Percentiles rank a stretch among this genome's conserved stretches.
Conservation (phyloP, 192 early-diverging fungal species). For the Physocladia obscura region DNA sequence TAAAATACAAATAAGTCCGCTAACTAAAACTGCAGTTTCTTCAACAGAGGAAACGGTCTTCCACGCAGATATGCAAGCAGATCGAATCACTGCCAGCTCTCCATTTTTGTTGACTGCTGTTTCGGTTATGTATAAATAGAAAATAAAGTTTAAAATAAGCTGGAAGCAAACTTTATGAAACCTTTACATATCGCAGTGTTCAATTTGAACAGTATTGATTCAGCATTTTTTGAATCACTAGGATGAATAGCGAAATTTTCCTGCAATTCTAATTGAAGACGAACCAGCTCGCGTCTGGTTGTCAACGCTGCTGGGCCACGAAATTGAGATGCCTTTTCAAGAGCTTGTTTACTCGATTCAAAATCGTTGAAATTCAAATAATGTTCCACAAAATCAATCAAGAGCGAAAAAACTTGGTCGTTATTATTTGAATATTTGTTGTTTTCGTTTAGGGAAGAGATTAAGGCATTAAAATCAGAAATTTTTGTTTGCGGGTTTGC, state of each 20-base stretch:
- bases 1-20: background rate
- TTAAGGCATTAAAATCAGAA: background rate
- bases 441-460: background rate
- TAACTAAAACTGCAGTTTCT: background rate
- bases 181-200: conserved; percentile 5
- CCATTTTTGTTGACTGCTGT: background rate
- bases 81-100: background rate
- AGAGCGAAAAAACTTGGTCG: conserved; percentile 5
- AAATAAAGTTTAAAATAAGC: background rate
- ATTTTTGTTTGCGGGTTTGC: background rate
- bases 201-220: background rate
- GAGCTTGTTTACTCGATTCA: background rate
- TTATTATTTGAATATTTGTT: conserved; percentile 3
- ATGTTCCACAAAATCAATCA: conserved; percentile 2
- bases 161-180: background rate
- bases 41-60: background rate
- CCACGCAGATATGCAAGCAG: conserved; percentile 12
- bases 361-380: background rate
- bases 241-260: background rate
- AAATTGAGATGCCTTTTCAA: background rate
- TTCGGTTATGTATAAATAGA: background rate
- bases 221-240: background rate
- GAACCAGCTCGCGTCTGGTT: background rate
- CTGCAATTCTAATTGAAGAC: conserved; percentile 7
- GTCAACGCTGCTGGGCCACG: background rate